These are phyloP conservation scores for Trametes villosa DNA, from an alignment of 768 basidiomycete genomes.

Conservation along the genomic window DNA sequence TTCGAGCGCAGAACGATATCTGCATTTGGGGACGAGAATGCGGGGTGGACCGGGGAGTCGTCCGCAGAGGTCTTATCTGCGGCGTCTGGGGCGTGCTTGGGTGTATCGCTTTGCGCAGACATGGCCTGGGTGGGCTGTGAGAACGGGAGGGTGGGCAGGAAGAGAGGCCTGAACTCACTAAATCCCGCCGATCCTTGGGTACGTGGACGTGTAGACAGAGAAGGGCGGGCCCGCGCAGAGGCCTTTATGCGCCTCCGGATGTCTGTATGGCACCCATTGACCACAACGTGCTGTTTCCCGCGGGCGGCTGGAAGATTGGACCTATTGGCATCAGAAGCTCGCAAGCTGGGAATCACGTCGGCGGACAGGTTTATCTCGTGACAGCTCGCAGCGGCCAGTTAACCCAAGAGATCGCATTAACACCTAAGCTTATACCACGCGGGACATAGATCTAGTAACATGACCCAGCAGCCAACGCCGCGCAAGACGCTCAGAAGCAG, in stretches of 20 bases:
- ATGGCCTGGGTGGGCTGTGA: not conserved
- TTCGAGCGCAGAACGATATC: conserved; percentile 29
- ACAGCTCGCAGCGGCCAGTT: not conserved
- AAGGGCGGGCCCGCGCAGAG: not conserved
- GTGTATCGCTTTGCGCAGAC: not conserved
- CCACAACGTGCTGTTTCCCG: not conserved
- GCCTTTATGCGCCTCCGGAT: not conserved
- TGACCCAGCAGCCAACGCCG: not conserved
- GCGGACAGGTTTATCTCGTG: not conserved
- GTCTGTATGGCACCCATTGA: not conserved
- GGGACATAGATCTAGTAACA: conserved; percentile 11
- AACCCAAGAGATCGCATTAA: conserved; percentile 7
- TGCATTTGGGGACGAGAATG: conserved; percentile 22
- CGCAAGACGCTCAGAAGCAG: conserved; percentile 26
- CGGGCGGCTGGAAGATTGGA: not conserved
- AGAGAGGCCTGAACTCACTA: not conserved
- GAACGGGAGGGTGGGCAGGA: not conserved
- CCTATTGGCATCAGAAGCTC: not conserved
- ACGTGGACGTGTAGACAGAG: not conserved
- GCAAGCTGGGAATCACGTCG: not conserved
- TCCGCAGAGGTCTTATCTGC: not conserved
- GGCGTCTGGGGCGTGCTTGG: not conserved
- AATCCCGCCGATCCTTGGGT: not conserved
- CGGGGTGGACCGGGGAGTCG: conserved; percentile 11
- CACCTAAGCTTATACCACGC: conserved; percentile 1